Conservation (phyloP, 2,329 filamentous ascomycete genomes). For the Colletotrichum zoysiae region DNA sequence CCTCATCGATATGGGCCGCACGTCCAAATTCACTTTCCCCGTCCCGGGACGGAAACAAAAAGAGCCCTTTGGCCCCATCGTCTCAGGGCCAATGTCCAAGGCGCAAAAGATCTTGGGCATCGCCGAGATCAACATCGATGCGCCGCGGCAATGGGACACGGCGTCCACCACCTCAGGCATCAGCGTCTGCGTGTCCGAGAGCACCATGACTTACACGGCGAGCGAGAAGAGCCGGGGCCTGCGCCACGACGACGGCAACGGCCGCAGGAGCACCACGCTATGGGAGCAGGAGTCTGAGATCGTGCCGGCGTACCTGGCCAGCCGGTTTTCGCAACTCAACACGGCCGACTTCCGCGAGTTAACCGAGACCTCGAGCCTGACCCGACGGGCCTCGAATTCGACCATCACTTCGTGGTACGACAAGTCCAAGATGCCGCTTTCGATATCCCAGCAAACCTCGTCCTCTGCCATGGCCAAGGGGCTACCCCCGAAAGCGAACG, state of each 20-base stretch:
- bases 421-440: conserved; percentile 65
- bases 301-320: conserved; percentile 52
- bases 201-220: conserved; percentile 49
- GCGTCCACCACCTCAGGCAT: conserved; percentile 58
- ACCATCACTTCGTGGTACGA: conserved; percentile 71
- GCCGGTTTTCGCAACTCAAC: conserved; percentile 36
- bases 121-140: conserved; percentile 58
- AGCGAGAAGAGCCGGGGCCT: conserved; percentile 42
- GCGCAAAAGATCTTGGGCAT: conserved; percentile 65
- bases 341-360: conserved; percentile 27
- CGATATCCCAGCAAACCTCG: conserved; percentile 71
- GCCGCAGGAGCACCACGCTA: conserved; percentile 46
- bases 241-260: conserved; percentile 39
- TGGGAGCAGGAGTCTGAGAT: conserved; percentile 64
- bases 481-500: conserved; percentile 61
- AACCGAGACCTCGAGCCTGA: conserved; percentile 59
- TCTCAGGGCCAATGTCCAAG: conserved; percentile 60
- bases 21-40: conserved; percentile 62
- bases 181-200: conserved; percentile 60
- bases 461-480: conserved; percentile 70
- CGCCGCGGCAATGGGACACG: conserved; percentile 57
- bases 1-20: conserved; percentile 52
- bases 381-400: conserved; percentile 65
- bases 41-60: conserved; percentile 62
- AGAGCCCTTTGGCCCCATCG: conserved; percentile 47